A percentile compares a stretch with the other conserved stretches of the same genome.
phyloP scores from a whole-genome alignment of 1,139 yeast species.

The Hyphopichia buzzinii region DNA sequence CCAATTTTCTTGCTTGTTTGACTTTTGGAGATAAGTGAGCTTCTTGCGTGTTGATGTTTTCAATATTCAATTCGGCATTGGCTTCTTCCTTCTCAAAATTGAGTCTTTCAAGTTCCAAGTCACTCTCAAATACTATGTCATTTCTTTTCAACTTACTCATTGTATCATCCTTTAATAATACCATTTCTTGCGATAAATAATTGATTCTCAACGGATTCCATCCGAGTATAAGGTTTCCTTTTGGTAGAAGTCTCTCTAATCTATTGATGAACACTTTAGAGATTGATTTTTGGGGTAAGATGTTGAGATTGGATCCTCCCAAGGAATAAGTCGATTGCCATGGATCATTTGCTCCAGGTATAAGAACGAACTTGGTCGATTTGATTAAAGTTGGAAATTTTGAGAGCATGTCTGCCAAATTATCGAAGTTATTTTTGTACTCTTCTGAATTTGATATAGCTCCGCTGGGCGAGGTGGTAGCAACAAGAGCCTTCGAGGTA shows the following conservation, averaged over 20 bases:
- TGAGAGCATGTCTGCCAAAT: conserved; percentile 56
- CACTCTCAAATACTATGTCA: conserved; percentile 54
- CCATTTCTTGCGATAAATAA: conserved; percentile 82
- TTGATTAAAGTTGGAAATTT: conserved; percentile 31
- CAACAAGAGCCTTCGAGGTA: conserved; percentile 56
- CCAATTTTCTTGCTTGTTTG: conserved; percentile 70
- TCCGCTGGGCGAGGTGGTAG: conserved; percentile 41
- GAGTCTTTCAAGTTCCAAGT: conserved; percentile 30
- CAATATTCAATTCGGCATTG: conserved; percentile 8
- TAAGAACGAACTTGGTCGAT: conserved; percentile 53
- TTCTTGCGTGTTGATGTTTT: conserved; percentile 15
- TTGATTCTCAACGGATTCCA: conserved; percentile 83
- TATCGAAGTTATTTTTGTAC: conserved; percentile 75
- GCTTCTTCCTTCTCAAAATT: conserved; percentile 12
- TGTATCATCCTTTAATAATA: conserved; percentile 68
- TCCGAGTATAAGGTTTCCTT: conserved; percentile 46
- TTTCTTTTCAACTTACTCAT: conserved; percentile 70
- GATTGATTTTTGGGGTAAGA: conserved; percentile 70
- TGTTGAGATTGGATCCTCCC: conserved; percentile 56
- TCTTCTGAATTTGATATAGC: conserved; percentile 45
- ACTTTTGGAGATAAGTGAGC: conserved; percentile 36
- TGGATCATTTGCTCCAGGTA: conserved; percentile 92
- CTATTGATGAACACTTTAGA: conserved; percentile 72
- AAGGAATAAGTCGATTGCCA: conserved; percentile 77
- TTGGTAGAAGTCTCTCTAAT: conserved; percentile 60